A percentile compares a stretch with the other conserved stretches of the same genome.
phyloP scores from a whole-genome alignment of 441 rosid species.

The Adansonia madagascariensis region DNA sequence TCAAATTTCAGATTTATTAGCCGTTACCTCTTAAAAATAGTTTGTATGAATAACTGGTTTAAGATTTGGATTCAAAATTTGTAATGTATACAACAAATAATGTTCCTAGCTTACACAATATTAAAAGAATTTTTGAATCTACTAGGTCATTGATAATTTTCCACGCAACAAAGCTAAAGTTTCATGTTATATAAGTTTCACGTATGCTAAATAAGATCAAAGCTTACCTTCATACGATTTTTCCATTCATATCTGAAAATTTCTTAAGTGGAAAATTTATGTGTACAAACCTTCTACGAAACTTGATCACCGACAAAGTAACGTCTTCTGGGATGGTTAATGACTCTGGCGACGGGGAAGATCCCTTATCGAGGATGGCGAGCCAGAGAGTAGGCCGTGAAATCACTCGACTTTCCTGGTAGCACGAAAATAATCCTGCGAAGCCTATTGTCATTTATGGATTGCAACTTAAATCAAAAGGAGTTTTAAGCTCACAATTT shows the following conservation, averaged over 20 bases:
- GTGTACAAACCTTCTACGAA: constrained; percentile 23
- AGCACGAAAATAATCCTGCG: constrained; percentile 15
- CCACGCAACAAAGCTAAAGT: background rate
- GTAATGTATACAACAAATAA: no score
- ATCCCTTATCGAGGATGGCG: constrained; percentile 14
- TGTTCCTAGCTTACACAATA: background rate
- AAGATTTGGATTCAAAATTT: no score
- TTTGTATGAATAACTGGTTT: no score
- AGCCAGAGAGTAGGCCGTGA: constrained; percentile 24
- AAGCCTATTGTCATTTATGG: constrained; percentile 50
- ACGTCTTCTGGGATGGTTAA: background rate
- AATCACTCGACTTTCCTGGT: constrained; percentile 20
- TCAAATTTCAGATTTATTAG: no score
- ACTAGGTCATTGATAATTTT: background rate
- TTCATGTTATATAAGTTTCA: background rate
- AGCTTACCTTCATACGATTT: background rate
- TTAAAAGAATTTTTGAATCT: background rate
- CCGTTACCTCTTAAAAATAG: no score
- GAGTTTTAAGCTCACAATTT: background rate
- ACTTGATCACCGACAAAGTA: constrained; percentile 3
- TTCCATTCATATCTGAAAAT: background rate
- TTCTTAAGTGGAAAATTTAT: constrained; percentile 7
- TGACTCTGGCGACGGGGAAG: constrained; percentile 45
- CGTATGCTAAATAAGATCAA: background rate
- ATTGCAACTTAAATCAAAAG: constrained; percentile 16